Evolutionary conservation across 139 green algal genomes (phyloP), one percentile per base, ranked within the genome.

Genomic region (Haematococcus sp.): DNA sequence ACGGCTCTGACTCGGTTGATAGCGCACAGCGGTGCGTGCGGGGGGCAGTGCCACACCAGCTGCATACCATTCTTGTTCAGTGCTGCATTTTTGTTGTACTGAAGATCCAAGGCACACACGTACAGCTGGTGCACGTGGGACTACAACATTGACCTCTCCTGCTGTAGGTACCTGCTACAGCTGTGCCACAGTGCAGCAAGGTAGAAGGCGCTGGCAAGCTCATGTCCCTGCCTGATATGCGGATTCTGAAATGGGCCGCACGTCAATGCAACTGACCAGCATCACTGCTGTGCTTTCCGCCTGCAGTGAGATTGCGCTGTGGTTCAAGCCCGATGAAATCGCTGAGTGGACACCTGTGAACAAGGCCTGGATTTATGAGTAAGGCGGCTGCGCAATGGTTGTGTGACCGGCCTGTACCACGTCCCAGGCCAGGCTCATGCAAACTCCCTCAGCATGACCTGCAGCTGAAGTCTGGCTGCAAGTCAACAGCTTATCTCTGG

Each of bases 251-350:
- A n/a, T n/a, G n/a, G n/a, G n/a, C n/a, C n/a, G n/a, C n/a, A n/a
- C n/a, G n/a, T n/a, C n/a, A n/a, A n/a, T n/a, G n/a, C n/a, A n/a
- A n/a, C n/a, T n/a, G n/a, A n/a, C n/a, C n/a, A n/a, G n/a, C n/a
- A n/a, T n/a, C n/a, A n/a, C n/a, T n/a, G n/a, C n/a, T n/a, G n/a
- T n/a, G n/a, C n/a, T n/a, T n/a, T n/a, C 60, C 19, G 87, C 86
- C 4, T 73, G 90, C 60, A 82, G 85, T 23, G 90, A 94, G 76
- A 92, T 93, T 43, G 83, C 83, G 2, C 80, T 93, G 28, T 94
- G 90, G 90, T 94, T 93, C 83, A 82, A 80, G 27, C 64, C 80
- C 1, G 73, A 81, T 27, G 88, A 93, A 40, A 67, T 86, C 19
- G 83, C 88, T 5, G 46, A 83, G 5, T 94, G 89, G 58, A 55